These are phyloP conservation scores for Coniochaeta prunicola DNA, from an alignment of 2,329 filamentous ascomycete genomes.

Conservation along the genomic window DNA sequence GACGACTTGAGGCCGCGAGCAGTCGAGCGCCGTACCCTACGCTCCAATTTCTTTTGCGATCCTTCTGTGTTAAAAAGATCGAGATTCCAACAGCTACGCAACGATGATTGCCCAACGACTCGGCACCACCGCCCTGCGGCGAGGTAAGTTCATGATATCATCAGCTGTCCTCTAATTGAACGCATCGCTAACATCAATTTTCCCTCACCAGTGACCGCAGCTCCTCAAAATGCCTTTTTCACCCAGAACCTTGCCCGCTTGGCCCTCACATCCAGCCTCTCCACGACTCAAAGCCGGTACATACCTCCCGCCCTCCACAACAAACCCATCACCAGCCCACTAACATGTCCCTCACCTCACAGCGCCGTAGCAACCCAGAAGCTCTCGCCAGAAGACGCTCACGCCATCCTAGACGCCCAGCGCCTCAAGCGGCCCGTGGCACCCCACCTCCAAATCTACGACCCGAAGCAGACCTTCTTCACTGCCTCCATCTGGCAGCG, in stretches of 20 bases:
- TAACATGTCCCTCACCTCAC: slow-evolving; percentile 14
- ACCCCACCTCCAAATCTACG: slow-evolving; percentile 83
- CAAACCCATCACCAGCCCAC: not conserved
- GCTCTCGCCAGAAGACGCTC: slow-evolving; percentile 44
- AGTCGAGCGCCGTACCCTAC: not conserved
- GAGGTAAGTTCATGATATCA: slow-evolving; percentile 34
- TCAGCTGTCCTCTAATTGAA: not conserved
- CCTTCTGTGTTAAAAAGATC: slow-evolving; percentile 1
- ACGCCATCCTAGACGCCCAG: slow-evolving; percentile 70
- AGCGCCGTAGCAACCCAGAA: slow-evolving; percentile 50
- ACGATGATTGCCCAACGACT: slow-evolving; percentile 51
- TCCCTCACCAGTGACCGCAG: slow-evolving; percentile 23
- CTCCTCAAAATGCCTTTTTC: slow-evolving; percentile 38
- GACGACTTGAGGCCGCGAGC: slow-evolving; percentile 1
- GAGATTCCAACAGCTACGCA: slow-evolving; percentile 13
- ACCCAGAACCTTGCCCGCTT: slow-evolving; percentile 39
- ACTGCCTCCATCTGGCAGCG: slow-evolving; percentile 67
- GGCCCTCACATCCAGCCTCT: slow-evolving; percentile 33
- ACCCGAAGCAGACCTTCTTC: slow-evolving; percentile 79
- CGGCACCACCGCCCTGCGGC: slow-evolving; percentile 50
- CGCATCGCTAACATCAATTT: slow-evolving; percentile 10
- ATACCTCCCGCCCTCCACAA: slow-evolving; percentile 6
- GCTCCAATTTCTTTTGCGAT: slow-evolving; percentile 2
- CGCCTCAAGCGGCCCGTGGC: slow-evolving; percentile 74
- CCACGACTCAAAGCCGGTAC: slow-evolving; percentile 39